These are phyloP conservation scores for Silene noctiflora DNA, from an alignment of 179 eudicot genomes.

Conservation along the genomic window DNA sequence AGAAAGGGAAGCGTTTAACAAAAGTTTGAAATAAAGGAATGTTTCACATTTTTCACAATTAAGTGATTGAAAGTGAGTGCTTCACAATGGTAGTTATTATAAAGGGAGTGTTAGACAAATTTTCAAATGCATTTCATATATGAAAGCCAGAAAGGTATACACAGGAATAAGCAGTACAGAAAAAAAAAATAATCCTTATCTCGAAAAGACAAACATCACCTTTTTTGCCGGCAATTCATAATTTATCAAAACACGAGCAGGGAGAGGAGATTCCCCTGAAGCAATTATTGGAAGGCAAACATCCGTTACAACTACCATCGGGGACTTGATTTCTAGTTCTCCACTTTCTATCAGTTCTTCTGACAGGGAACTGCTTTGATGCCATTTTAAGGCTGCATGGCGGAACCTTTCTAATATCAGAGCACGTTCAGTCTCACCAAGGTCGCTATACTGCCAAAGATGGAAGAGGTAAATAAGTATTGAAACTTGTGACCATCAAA, in stretches of 20 bases:
- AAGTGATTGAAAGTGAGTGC: too few relatives aligned
- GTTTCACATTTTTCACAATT: too few relatives aligned
- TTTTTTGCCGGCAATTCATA: conserved; percentile 83
- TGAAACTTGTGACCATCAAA: neutral
- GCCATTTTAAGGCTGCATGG: conserved; percentile 60
- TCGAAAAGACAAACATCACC: conserved; percentile 32
- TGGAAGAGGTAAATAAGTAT: neutral
- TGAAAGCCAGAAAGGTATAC: neutral
- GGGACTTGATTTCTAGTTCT: conserved; percentile 57
- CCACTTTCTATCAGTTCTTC: conserved; percentile 37
- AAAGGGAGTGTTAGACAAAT: too few relatives aligned
- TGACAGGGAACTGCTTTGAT: conserved; percentile 34
- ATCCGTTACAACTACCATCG: conserved; percentile 79
- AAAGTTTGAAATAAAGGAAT: too few relatives aligned
- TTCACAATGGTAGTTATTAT: too few relatives aligned
- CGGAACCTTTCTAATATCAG: conserved; percentile 50
- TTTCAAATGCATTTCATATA: too few relatives aligned
- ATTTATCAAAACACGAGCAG: conserved; percentile 74
- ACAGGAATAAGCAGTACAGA: neutral
- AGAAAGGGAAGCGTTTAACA: too few relatives aligned
- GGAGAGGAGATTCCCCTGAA: conserved; percentile 65
- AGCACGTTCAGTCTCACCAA: conserved; percentile 73
- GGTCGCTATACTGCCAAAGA: conserved; percentile 79
- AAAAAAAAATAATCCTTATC: neutral
- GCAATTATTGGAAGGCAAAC: conserved; percentile 78